Conservation (phyloP, 2,329 filamentous ascomycete genomes). For the Ophiocordyceps australis region DNA sequence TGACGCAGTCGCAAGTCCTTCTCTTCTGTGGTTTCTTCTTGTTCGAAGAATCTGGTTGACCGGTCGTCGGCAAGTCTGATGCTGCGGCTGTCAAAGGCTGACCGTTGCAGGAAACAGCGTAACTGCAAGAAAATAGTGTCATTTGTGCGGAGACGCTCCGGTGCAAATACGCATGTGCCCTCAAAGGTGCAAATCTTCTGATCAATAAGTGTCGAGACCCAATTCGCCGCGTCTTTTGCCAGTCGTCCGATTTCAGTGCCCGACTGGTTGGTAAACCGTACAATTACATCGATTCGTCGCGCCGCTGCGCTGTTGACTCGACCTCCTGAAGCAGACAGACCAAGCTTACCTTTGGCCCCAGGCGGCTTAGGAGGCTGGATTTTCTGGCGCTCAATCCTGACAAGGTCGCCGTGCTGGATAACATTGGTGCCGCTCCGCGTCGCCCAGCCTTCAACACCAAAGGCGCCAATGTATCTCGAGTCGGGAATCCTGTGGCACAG, state of each 20-base stretch:
- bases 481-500: conserved; percentile 13
- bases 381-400: conserved; percentile 75
- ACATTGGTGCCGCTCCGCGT: conserved; percentile 65
- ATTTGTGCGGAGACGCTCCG: conserved; percentile 69
- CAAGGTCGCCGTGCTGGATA: conserved; percentile 62
- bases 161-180: conserved; percentile 74
- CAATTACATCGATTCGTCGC: conserved; percentile 66
- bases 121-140: conserved; percentile 91
- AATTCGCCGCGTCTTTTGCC: conserved; percentile 71
- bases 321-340: conserved; percentile 11
- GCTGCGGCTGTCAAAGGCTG: conserved; percentile 47
- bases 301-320: conserved; percentile 30
- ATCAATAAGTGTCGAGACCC: conserved; percentile 85
- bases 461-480: conserved; percentile 67
- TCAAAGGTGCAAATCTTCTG: conserved; percentile 79
- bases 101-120: conserved; percentile 54
- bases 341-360: conserved; percentile 24
- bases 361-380: conserved; percentile 37
- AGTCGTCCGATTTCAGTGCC: conserved; percentile 77
- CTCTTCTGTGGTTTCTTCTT: conserved; percentile 73
- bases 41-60: conserved; percentile 58
- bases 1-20: conserved; percentile 69
- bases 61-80: conserved; percentile 53
- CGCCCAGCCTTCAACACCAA: conserved; percentile 83
- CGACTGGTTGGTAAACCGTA: conserved; percentile 66